Percentiles rank a stretch among this genome's conserved stretches.
These are phyloP conservation scores for Xylaria curta DNA, from an alignment of 495 filamentous ascomycete genomes.

Conservation along the genomic window DNA sequence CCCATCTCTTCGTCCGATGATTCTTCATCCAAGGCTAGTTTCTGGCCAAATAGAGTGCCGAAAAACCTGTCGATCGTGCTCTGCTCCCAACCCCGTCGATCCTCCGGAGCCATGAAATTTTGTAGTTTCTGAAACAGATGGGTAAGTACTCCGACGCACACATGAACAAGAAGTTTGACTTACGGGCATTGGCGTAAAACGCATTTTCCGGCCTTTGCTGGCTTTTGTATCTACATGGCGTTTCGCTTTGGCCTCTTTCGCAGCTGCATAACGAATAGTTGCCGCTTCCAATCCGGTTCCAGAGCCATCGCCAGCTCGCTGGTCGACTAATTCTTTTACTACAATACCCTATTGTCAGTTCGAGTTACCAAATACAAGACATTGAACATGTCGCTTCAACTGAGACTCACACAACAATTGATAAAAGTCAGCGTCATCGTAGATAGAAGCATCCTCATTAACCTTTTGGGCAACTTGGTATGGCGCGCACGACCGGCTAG, in stretches of 20 bases:
- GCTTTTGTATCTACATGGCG: constrained; percentile 90
- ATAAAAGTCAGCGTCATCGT: constrained; percentile 95
- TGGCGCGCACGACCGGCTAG: constrained; percentile 70
- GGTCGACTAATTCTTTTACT: constrained; percentile 89
- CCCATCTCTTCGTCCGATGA: constrained; percentile 64
- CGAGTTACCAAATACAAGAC: neutral
- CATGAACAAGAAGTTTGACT: neutral
- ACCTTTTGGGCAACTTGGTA: constrained; percentile 62
- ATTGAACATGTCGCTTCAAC: neutral
- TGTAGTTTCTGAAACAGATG: constrained; percentile 76
- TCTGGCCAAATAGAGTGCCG: constrained; percentile 83
- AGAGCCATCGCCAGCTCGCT: constrained; percentile 68
- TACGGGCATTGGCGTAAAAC: constrained; percentile 54
- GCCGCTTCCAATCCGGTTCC: constrained; percentile 50
- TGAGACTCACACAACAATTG: constrained; percentile 50
- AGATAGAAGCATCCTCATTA: constrained; percentile 64
- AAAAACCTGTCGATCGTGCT: constrained; percentile 86
- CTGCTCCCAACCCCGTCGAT: constrained; percentile 76
- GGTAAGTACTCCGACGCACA: neutral
- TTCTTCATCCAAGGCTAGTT: constrained; percentile 73
- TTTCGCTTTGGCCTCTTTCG: constrained; percentile 80
- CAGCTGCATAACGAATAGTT: constrained; percentile 64
- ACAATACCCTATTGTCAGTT: constrained; percentile 50
- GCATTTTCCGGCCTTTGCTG: constrained; percentile 92
- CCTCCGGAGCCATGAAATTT: constrained; percentile 97